Evolutionary conservation across 768 basidiomycete species (phyloP), one percentile per base, ranked within the genome.

Genomic region (Punctularia strigosozonata): DNA sequence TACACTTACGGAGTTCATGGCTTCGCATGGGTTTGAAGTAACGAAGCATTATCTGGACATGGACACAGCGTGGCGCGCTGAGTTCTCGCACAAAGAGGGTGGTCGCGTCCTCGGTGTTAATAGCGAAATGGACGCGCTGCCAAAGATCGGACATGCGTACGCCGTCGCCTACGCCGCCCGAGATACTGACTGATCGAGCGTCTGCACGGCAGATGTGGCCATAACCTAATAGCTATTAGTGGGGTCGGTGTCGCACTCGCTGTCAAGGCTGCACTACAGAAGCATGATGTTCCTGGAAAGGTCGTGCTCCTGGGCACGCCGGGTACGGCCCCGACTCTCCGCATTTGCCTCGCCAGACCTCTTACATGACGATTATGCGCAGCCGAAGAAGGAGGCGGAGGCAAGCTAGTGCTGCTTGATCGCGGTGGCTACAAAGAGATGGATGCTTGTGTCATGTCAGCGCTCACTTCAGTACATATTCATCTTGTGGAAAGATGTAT

Each of bases 301-400:
- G 43, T 56, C n/a, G 46, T 52, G 13, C 40, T 56, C 2, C 47
- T 56, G 4, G 54, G 54, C 12, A 56, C 54, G 13, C 54, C 54
- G 5, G 62, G 62, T 59, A 32, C 21, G 52, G 48, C 12, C 37
- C 13, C 25, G 14, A 18, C 21, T 19, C 35, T 17, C 13, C 38
- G 33, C 10, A 25, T 7, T 12, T 32, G 39, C 6, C 13, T 13
- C 18, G 19, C 17, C 31, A 18, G 7, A n/a, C 32, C 36, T 5
- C 12, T 18, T 18, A 21, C 10, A 22, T 12, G 43, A 25, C 37
- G 15, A 25, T 50, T 5, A 51, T 23, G 12, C 21, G 45, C 42
- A 83, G 87, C 78, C 21, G 87, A 90, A 58, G 87, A 90, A 61
- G 60, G 62, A 8, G 80, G 81, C 7, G 81, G 75, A 8, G 88